Percentiles rank a stretch among this genome's conserved stretches.
phyloP scores from a whole-genome alignment of 2,329 filamentous ascomycete species.

The Botryotinia convoluta region DNA sequence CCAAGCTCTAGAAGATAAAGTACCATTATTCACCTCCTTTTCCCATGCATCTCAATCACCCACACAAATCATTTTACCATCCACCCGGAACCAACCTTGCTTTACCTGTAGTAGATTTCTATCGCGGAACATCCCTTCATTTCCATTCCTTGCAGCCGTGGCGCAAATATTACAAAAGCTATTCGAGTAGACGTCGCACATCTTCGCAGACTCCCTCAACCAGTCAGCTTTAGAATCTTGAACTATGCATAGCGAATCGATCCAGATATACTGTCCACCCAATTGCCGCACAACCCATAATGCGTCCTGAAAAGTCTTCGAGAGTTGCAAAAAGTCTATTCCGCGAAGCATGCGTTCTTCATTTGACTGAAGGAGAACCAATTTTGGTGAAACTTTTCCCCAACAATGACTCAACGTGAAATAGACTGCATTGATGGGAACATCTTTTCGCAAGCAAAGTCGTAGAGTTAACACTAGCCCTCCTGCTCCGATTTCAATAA shows the following conservation, averaged over 20 bases:
- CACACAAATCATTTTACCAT: background rate
- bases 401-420: background rate
- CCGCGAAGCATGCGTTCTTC: background rate
- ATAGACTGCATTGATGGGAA: background rate
- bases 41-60: rapidly evolving
- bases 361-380: background rate
- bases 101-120: background rate
- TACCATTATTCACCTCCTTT: background rate
- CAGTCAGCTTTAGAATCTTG: background rate
- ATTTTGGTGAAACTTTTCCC: rapidly evolving
- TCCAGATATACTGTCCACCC: background rate
- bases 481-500: background rate
- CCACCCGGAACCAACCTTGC: background rate
- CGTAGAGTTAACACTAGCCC: background rate
- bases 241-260: background rate
- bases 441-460: background rate
- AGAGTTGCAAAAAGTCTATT: background rate
- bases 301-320: background rate
- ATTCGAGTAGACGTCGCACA: background rate
- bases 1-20: background rate
- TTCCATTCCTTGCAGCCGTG: background rate
- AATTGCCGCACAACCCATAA: background rate
- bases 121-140: background rate
- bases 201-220: background rate
- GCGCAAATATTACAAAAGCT: background rate